Evolutionary conservation across 257 asterid genomes (phyloP), one percentile per base, ranked within the genome.

Genomic region (Primulina huaijiensis): DNA sequence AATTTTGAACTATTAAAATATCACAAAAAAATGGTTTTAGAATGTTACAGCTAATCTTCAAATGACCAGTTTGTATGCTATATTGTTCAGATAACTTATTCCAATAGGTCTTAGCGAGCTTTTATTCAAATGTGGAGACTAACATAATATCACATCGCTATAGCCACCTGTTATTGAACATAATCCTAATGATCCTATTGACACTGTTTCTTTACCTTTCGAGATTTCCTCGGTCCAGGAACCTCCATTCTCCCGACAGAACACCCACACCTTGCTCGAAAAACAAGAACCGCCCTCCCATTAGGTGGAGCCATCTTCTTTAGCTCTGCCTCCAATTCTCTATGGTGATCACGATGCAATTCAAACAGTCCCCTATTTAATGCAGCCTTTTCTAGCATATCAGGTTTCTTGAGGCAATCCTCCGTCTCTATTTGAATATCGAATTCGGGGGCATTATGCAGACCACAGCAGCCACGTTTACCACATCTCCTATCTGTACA

Each of bases 221-320:
- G 79, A 46, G 81, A 20, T 77, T 87, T 93, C 69, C 72, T 80
- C 6, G 91, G 86, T 52, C 97, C 99, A 6, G 87, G 94, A 23
- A 94, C 95, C 80, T 94, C 97, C 96, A 94, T 78, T 72, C 84
- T 86, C 21, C 92, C 97, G 10, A 89, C 84, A n/a, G 97, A 78
- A 76, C 99, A 94, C 59, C 99, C 99, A 72, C 99, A 94, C 74
- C 96, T 83, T 0, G 88, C 95, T 57, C 93, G 89, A 67, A 90
- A 94, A 50, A 94, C 86, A 33, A 94, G 84, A 62, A 94, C 86
- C 5, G 97, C 99, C 81, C 90, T 82, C 69, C 99, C 99, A 73
- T 94, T 94, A 37, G 86, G 88, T 0, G 97, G 99, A 9, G 96
- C 97, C 95, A 91, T 86, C 84, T 88, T 88, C 90, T 88, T 94